Base-by-base conservation (phyloP, 768 basidiomycete genomes). In the Leccinum arenicola region DNA sequence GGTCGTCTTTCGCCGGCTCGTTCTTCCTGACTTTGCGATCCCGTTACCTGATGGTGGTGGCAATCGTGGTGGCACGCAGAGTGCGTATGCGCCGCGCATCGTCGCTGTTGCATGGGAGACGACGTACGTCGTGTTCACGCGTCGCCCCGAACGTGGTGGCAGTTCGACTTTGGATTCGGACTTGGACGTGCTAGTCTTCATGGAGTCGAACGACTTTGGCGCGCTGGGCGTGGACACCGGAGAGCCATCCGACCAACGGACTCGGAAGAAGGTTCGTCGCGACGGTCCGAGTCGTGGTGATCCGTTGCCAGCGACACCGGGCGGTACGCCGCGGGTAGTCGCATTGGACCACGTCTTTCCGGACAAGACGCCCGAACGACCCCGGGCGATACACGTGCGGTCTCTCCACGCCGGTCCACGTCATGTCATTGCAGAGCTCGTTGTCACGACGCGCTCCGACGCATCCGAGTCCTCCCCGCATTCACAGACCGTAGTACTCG, bases 191-290 rank as follows among this genome's bases (percentile, higher is more conserved):
- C 62, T 95, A 29, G 66, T 96, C 23, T 85, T 93, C 2, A 86
- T 95, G 80, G 95, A 95, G 1, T 81, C 86, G 2, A 81, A 95
- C 73, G 93, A 93, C 68, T 93, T 87, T 66, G 93, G 92, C 3
- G 87, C 89, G 69, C 78, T 93, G 49, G 93, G 93, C 1, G 66
- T 82, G 49, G 88, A 58, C 43, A 12, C 43, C 5, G 43, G 43
- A 19, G n/a, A 19, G 4, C 10, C 1, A 60, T 64, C 43, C 4
- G 43, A 19, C n/a, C 40, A 6, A 19, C 19, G 43, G 19, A 12
- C 43, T 19, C n/a, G 19, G 19, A 45, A 45, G 19, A 45, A 19
- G 1, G 19, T 19, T 45, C 43, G 43, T 45, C 43, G 6, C 3
- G n/a, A 43, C 43, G n/a, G 38, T 40, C 14, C 14, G 35, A 36